Evolutionary conservation across 805 yeast species (phyloP).

Genomic region (Kregervanrija pseudodelftensis): DNA sequence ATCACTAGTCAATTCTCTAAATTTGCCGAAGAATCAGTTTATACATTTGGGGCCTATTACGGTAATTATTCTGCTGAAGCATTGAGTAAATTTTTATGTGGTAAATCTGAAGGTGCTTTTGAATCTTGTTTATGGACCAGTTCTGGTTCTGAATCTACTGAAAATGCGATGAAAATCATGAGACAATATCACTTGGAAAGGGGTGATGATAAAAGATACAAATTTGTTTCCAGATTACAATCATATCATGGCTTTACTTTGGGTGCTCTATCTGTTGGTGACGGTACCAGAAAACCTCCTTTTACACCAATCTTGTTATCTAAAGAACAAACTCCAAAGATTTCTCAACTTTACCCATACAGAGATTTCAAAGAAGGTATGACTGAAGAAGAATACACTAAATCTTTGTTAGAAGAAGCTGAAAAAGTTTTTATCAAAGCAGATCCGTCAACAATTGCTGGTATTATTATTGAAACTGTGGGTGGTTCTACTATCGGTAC

Average conservation of each 20-base stretch:
- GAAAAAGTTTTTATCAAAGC: constrained; percentile 34
- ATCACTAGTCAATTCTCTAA: constrained; percentile 30
- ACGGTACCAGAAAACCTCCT: constrained; percentile 28
- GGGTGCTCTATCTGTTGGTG: constrained; percentile 37
- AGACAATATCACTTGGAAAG: constrained; percentile 38
- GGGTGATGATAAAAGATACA: constrained; percentile 33
- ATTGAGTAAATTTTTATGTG: constrained; percentile 36
- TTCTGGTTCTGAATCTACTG: constrained; percentile 76
- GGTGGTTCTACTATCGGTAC: constrained; percentile 42
- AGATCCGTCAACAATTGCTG: constrained; percentile 38
- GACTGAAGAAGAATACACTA: constrained; percentile 32
- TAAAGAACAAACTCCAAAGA: constrained; percentile 23
- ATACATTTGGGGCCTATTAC: constrained; percentile 25
- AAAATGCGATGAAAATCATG: constrained; percentile 70
- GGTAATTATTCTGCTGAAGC: constrained; percentile 36
- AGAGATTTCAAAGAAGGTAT: constrained; percentile 22
- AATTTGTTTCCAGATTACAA: constrained; percentile 36
- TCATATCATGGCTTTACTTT: constrained; percentile 45
- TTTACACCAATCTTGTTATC: constrained; percentile 25
- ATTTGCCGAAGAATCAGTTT: constrained; percentile 27
- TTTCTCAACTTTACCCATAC: constrained; percentile 29
- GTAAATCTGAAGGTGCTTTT: constrained; percentile 31
- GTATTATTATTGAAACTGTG: constrained; percentile 38
- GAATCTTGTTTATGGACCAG: constrained; percentile 42
- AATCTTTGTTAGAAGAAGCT: constrained; percentile 30